Evolutionary conservation across 2,329 filamentous ascomycete species (phyloP).

Genomic region (Neofusicoccum kwambonambiense): DNA sequence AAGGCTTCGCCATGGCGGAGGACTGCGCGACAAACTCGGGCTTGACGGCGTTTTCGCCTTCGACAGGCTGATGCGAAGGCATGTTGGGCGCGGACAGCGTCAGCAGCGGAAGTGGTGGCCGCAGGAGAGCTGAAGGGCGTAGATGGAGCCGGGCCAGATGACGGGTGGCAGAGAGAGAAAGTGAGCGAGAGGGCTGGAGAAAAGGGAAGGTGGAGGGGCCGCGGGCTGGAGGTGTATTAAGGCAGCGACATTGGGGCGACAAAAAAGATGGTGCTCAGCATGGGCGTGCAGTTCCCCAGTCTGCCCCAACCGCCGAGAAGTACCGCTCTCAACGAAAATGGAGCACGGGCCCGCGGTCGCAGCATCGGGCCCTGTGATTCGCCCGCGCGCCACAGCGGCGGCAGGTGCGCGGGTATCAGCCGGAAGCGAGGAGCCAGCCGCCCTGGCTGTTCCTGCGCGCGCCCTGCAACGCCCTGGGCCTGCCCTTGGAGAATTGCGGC

Average conservation of each 20-base stretch:
- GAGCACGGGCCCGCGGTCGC: constrained; percentile 12
- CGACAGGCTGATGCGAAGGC: constrained; percentile 53
- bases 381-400: not conserved
- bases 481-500: not conserved
- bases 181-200: constrained; percentile 22
- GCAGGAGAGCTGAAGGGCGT: not conserved
- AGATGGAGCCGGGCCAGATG: not conserved
- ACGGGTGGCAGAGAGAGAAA: not conserved
- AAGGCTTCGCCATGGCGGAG: constrained; percentile 47
- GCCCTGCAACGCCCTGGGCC: not conserved
- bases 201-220: constrained; percentile 27
- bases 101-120: constrained; percentile 10
- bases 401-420: constrained; percentile 6
- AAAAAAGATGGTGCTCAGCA: constrained; percentile 7
- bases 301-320: constrained; percentile 16
- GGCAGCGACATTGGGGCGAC: constrained; percentile 3
- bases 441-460: not conserved
- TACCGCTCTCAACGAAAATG: constrained; percentile 17
- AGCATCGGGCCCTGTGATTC: not conserved
- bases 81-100: constrained; percentile 33
- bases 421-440: constrained; percentile 2
- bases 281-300: constrained; percentile 10
- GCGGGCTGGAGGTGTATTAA: constrained; percentile 23
- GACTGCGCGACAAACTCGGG: constrained; percentile 48
- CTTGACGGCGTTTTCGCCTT: constrained; percentile 49